These are phyloP conservation scores for Pulveroboletus frians DNA, from an alignment of 768 basidiomycete species.

Conservation along the genomic window DNA sequence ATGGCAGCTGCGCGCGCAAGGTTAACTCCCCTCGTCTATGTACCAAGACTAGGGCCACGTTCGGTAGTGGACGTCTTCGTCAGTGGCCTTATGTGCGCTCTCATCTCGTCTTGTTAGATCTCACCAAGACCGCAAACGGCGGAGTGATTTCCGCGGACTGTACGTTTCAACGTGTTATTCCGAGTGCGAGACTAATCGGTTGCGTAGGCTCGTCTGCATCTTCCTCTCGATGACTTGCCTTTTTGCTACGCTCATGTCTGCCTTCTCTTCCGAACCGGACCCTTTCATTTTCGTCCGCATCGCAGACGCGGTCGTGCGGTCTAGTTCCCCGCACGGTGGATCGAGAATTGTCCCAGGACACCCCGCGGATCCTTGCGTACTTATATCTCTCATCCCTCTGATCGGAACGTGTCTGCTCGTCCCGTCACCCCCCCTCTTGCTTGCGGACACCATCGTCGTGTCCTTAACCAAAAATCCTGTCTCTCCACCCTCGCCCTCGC, in stretches of 20 bases:
- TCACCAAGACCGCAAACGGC: conserved; percentile 22
- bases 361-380: conserved; percentile 29
- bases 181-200: conserved; percentile 22
- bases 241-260: conserved; percentile 2
- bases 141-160: conserved; percentile 31
- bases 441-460: conserved; percentile 10
- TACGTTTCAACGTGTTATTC: conserved; percentile 20
- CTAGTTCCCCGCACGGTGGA: conserved; percentile 27
- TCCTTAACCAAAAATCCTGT: conserved; percentile 5
- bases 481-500: conserved; percentile 9
- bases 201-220: conserved; percentile 12
- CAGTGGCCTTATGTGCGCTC: not conserved
- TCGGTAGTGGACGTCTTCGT: too few species aligned
- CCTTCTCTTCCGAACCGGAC: conserved; percentile 3
- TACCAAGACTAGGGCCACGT: not conserved
- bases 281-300: conserved; percentile 7
- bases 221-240: conserved; percentile 16
- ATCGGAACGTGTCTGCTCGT: conserved; percentile 15
- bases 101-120: conserved; percentile 21
- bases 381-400: conserved; percentile 23
- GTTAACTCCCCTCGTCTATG: not conserved
- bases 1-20: not conserved
- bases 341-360: conserved; percentile 26
- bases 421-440: not conserved
- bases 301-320: conserved; percentile 11